Percentiles rank a stretch among this genome's conserved stretches.
Evolutionary conservation across 2,329 filamentous ascomycete species (phyloP).

Genomic region (Cladophialophora immunda): DNA sequence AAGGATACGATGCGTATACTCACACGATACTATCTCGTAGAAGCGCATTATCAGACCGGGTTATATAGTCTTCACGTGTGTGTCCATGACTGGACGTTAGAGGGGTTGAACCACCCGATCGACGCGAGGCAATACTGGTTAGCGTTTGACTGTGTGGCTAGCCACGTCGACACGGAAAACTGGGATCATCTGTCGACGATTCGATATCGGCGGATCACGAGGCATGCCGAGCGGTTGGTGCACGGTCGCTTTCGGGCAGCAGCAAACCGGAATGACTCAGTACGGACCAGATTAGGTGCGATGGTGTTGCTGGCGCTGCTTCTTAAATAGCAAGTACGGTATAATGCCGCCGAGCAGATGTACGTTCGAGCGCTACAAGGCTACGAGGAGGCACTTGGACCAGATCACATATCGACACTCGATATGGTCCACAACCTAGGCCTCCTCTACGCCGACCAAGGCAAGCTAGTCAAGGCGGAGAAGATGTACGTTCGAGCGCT

Average conservation of each 20-base stretch:
- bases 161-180: conserved; percentile 18
- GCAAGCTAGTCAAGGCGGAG: no score
- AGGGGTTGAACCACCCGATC: conserved; percentile 25
- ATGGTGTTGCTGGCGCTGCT: conserved; percentile 19
- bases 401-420: no score
- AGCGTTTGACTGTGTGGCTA: conserved; percentile 31
- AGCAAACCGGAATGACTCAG: conserved; percentile 11
- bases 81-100: conserved; percentile 37
- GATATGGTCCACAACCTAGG: no score
- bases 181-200: conserved; percentile 6
- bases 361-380: conserved; percentile 39
- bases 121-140: conserved; percentile 25
- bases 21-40: conserved; percentile 29
- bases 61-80: conserved; percentile 36
- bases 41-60: conserved; percentile 11
- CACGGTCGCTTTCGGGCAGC: not conserved
- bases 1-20: conserved; percentile 28
- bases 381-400: no score
- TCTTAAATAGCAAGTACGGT: conserved; percentile 39
- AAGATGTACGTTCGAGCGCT: no score
- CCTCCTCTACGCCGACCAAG: no score
- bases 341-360: conserved; percentile 41
- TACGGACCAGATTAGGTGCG: not conserved
- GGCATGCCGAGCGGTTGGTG: not conserved
- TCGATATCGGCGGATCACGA: not conserved